Evolutionary conservation across 2,329 filamentous ascomycete genomes (phyloP).

Genomic region (Penicillium sp.): DNA sequence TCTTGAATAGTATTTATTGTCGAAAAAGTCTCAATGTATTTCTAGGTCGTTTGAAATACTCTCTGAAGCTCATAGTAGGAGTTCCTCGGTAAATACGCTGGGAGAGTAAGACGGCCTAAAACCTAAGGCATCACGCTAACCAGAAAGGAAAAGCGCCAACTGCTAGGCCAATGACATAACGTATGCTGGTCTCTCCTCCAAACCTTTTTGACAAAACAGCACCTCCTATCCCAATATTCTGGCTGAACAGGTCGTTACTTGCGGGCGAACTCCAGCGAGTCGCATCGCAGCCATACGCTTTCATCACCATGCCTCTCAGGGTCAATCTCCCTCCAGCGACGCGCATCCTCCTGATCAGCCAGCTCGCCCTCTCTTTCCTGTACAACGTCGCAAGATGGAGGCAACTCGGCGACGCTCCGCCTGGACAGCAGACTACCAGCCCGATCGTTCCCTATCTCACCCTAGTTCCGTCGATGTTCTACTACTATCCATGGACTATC

Average conservation of each 20-base stretch:
- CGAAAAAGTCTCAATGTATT: too few relatives aligned
- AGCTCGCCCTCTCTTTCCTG: conserved; percentile 74
- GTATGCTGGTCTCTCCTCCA: neutral
- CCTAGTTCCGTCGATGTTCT: conserved; percentile 75
- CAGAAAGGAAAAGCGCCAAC: neutral
- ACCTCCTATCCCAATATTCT: conserved; percentile 3
- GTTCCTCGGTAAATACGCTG: too few relatives aligned
- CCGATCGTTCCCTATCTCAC: conserved; percentile 82
- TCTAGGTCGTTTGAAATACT: too few relatives aligned
- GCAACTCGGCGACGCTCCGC: conserved; percentile 64
- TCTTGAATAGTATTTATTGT: too few relatives aligned
- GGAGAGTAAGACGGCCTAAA: too few relatives aligned
- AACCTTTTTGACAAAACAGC: neutral
- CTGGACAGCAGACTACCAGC: conserved; percentile 30
- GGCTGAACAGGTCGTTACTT: neutral
- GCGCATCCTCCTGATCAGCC: conserved; percentile 69
- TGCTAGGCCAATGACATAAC: neutral
- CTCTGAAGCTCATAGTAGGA: too few relatives aligned
- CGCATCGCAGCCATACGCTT: conserved; percentile 4
- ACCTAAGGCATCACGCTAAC: neutral
- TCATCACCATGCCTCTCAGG: conserved; percentile 66
- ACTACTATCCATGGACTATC: conserved; percentile 92
- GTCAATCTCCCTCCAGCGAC: conserved; percentile 92
- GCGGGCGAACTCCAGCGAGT: conserved; percentile 8
- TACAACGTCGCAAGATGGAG: conserved; percentile 59